Evolutionary conservation across 768 basidiomycete genomes (phyloP).

Genomic region (Tubosaeta sp.): DNA sequence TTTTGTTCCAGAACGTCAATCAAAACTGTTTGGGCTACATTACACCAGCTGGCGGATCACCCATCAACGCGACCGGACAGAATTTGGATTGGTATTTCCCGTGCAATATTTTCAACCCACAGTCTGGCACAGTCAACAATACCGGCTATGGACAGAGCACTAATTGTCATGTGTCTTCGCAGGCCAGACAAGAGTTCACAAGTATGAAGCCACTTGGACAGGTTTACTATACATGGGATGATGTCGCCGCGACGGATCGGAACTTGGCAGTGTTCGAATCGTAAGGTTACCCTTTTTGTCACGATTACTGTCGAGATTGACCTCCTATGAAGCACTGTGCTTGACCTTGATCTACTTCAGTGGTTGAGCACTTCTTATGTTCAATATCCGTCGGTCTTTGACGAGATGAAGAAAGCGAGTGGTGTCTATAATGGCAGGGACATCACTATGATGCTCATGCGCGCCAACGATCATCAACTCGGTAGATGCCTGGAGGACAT

Average conservation of each 20-base stretch:
- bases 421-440: conserved; percentile 79
- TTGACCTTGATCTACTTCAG: conserved; percentile 80
- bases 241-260: conserved; percentile 60
- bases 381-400: conserved; percentile 78
- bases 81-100: conserved; percentile 94
- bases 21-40: conserved; percentile 77
- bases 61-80: conserved; percentile 60
- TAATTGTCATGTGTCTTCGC: conserved; percentile 67
- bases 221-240: conserved; percentile 93
- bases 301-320: conserved; percentile 3
- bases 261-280: conserved; percentile 94
- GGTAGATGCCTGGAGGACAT: conserved; percentile 85
- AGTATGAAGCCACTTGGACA: conserved; percentile 61
- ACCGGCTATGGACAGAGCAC: conserved; percentile 62
- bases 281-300: conserved; percentile 45
- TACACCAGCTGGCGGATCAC: conserved; percentile 62
- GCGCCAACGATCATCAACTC: conserved; percentile 60
- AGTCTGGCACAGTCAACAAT: conserved; percentile 61
- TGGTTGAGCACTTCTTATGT: conserved; percentile 83
- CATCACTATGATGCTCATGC: conserved; percentile 79
- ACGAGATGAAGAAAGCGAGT: conserved; percentile 64
- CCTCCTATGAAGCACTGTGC: conserved; percentile 56
- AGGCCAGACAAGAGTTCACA: conserved; percentile 51
- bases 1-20: conserved; percentile 92
- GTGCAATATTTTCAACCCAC: conserved; percentile 82